These are phyloP conservation scores for Arachnomyces sp. DNA, from an alignment of 2,329 filamentous ascomycete species.

Conservation along the genomic window DNA sequence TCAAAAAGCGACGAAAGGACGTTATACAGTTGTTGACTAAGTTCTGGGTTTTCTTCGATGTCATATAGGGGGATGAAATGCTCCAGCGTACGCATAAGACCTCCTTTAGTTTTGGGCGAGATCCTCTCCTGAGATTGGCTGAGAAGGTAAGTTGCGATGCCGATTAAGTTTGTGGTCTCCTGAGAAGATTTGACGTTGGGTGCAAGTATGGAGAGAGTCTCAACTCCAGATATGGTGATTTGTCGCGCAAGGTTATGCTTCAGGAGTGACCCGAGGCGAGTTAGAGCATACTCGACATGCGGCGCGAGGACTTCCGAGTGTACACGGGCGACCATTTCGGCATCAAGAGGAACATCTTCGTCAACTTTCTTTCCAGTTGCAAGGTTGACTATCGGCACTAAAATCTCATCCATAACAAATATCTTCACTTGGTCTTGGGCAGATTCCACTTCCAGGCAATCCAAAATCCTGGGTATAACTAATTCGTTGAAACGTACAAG, in stretches of 20 bases:
- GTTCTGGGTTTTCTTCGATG: slow-evolving; percentile 45
- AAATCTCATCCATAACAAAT: slow-evolving; percentile 64
- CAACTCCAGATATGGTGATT: slow-evolving; percentile 69
- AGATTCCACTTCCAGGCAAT: slow-evolving; percentile 62
- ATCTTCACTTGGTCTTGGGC: slow-evolving; percentile 80
- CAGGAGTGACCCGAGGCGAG: slow-evolving; percentile 42
- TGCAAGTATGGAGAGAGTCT: slow-evolving; percentile 67
- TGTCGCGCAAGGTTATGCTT: slow-evolving; percentile 59
- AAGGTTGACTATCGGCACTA: slow-evolving; percentile 60
- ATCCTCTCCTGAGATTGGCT: slow-evolving; percentile 78
- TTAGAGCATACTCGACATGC: slow-evolving; percentile 59
- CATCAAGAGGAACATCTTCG: slow-evolving; percentile 39
- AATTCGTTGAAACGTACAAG: slow-evolving; percentile 53
- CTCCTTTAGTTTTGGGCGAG: slow-evolving; percentile 72
- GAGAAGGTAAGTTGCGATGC: slow-evolving; percentile 71
- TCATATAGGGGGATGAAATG: slow-evolving; percentile 65
- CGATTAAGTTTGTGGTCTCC: slow-evolving; percentile 66
- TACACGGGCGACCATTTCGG: slow-evolving; percentile 32
- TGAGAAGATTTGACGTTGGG: slow-evolving; percentile 56
- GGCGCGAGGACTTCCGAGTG: slow-evolving; percentile 35
- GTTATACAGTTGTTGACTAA: slow-evolving; percentile 60
- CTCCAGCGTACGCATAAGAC: slow-evolving; percentile 69
- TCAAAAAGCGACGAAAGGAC: slow-evolving; percentile 76
- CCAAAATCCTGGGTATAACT: slow-evolving; percentile 62
- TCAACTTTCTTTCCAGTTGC: slow-evolving; percentile 46